Base-by-base conservation (phyloP, 192 early-diverging fungal species). In the Anaeromyces robustus region DNA sequence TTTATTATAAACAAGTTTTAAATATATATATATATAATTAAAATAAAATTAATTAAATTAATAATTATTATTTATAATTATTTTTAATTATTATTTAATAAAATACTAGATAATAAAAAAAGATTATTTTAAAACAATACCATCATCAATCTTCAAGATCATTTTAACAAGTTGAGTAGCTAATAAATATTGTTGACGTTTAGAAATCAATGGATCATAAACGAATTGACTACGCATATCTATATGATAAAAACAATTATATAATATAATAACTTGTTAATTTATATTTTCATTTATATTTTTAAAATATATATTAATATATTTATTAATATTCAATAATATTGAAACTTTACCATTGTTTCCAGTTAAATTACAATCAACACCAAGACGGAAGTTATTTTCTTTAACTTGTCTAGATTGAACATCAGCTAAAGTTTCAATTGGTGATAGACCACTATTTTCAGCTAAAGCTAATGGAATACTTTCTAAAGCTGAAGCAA, bases 81-180 rank as follows among this genome's bases (percentile, higher is more conserved):
- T 16, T 83, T 5, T 22, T 78, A 78, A 4, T 26, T 29, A 80
- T 77, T 2, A 16, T 16, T 16, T 12, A 41, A 16, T 41, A 41
- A 16, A 12, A 16, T 16, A 41, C 14, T 52, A 34, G 12, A 34
- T 34, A 34, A 34, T 34, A 7, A 34, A 34, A 34, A 7, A 34
- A 34, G 12, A 34, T 34, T 34, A 34, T 7, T 34, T 12, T 7
- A 34, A 34, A 34, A 7, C 32, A 7, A 34, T 83, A 83, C 82
- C 93, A 88, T 96, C 95, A 85, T 96, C 95, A 82, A 97, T 95
- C 87, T 98, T 99, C 77, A 98, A 91, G 81, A 98, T 96, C 94
- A 98, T 97, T 88, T 98, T 98, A 82, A 99, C 97, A 79, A 99
- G 88, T 89, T 99, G 97, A 30, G 97, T 99, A 22, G 97, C 97